These are phyloP conservation scores for Stagonosporopsis vannaccii DNA, from an alignment of 2,329 filamentous ascomycete species.

Conservation along the genomic window DNA sequence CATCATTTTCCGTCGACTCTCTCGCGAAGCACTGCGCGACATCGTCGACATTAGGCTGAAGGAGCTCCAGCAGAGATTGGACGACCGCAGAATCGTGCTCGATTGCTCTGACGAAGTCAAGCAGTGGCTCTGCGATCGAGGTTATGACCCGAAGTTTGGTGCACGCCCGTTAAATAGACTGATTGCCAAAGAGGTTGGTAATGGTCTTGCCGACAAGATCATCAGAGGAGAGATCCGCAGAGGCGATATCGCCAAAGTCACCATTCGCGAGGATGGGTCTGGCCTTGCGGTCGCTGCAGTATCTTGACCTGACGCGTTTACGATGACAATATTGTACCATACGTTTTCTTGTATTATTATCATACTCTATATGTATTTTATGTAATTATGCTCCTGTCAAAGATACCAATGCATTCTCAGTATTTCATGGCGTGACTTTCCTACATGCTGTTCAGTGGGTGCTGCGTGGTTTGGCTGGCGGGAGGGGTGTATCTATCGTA, in stretches of 20 bases:
- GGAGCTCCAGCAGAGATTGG: slow-evolving; percentile 82
- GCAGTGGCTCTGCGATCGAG: slow-evolving; percentile 85
- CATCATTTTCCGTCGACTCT: slow-evolving; percentile 91
- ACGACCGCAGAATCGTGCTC: slow-evolving; percentile 83
- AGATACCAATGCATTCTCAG: slow-evolving; percentile 10
- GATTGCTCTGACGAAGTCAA: slow-evolving; percentile 75
- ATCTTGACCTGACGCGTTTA: slow-evolving; percentile 22
- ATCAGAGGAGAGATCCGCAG: slow-evolving; percentile 82
- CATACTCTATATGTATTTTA: slow-evolving; percentile 23
- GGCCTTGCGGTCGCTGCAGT: slow-evolving; percentile 36
- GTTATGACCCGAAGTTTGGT: slow-evolving; percentile 91
- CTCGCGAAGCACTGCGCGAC: slow-evolving; percentile 78
- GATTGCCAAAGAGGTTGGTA: slow-evolving; percentile 89
- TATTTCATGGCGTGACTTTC: neutral
- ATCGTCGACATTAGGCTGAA: slow-evolving; percentile 91
- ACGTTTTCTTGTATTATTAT: neutral
- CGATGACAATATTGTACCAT: slow-evolving; percentile 34
- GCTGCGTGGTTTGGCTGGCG: neutral
- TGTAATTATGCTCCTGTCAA: slow-evolving; percentile 15
- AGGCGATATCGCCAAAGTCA: slow-evolving; percentile 76
- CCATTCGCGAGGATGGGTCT: slow-evolving; percentile 63
- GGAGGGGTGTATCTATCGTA: slow-evolving; percentile 28
- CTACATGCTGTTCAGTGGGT: neutral
- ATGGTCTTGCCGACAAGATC: slow-evolving; percentile 87
- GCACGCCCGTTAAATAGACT: slow-evolving; percentile 89